Conservation (phyloP, 805 yeast genomes). For the Grigorovia yakushimaensis region DNA sequence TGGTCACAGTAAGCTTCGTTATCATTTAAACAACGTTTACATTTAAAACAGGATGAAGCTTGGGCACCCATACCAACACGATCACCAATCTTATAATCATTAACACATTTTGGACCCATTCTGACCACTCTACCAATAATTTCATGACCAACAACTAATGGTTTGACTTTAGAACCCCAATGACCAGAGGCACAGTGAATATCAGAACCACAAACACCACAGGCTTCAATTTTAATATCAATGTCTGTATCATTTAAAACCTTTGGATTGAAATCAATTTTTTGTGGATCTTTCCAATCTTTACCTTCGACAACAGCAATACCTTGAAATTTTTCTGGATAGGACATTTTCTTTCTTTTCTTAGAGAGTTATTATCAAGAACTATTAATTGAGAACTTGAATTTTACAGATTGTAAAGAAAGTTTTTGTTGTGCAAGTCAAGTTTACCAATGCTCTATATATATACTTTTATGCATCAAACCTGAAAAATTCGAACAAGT, state of each 20-base stretch:
- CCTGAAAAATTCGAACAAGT: too few species aligned
- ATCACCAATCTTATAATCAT: slow-evolving; percentile 50
- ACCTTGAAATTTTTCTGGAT: slow-evolving; percentile 44
- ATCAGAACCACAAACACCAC: slow-evolving; percentile 67
- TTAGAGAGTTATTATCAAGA: too few species aligned
- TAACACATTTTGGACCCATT: slow-evolving; percentile 47
- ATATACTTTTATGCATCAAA: too few species aligned
- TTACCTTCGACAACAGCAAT: slow-evolving; percentile 41
- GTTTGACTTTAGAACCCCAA: slow-evolving; percentile 14
- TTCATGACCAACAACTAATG: slow-evolving; percentile 57
- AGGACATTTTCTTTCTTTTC: background rate
- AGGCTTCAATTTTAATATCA: slow-evolving; percentile 48
- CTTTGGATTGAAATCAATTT: slow-evolving; percentile 41
- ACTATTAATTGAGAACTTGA: too few species aligned
- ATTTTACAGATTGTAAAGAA: too few species aligned
- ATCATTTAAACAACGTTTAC: slow-evolving; percentile 45
- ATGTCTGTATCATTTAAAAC: slow-evolving; percentile 36
- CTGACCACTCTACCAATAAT: slow-evolving; percentile 51
- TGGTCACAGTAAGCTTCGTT: slow-evolving; percentile 50
- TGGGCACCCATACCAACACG: slow-evolving; percentile 79
- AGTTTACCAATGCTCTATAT: too few species aligned
- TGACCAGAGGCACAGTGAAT: slow-evolving; percentile 17
- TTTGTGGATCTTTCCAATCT: slow-evolving; percentile 48
- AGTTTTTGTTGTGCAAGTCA: too few species aligned
- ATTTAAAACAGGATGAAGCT: slow-evolving; percentile 49